phyloP scores from a whole-genome alignment of 495 filamentous ascomycete species.

The Neurospora cerealis region DNA sequence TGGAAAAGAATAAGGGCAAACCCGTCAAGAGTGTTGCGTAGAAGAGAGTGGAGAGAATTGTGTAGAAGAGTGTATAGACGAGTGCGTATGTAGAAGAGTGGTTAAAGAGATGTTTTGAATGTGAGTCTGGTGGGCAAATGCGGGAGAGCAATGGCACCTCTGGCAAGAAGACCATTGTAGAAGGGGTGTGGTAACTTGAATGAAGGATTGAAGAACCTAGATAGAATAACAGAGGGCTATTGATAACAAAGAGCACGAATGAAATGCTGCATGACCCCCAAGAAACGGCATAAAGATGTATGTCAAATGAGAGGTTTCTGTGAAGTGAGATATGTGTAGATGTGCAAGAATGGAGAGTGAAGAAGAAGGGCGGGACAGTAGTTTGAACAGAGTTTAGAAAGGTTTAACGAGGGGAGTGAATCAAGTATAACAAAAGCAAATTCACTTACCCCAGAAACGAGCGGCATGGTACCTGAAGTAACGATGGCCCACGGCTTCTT shows the following conservation, averaged over 20 bases:
- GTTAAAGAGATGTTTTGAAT: neutral
- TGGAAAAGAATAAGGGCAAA: neutral
- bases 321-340: neutral
- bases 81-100: neutral
- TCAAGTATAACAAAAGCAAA: neutral
- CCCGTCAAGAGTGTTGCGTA: neutral
- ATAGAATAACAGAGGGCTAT: neutral
- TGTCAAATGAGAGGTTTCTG: neutral
- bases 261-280: neutral
- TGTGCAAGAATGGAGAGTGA: neutral
- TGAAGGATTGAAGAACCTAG: neutral
- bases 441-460: slow-evolving; percentile 52
- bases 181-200: neutral
- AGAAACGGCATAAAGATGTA: neutral
- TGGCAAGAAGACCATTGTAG: neutral
- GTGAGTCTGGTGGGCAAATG: neutral
- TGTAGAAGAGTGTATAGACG: neutral
- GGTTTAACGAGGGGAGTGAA: neutral
- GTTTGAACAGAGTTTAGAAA: neutral
- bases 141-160: neutral
- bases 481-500: slow-evolving; percentile 80
- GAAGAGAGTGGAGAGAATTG: neutral
- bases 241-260: neutral
- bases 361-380: neutral
- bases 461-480: slow-evolving; percentile 73